Evolutionary conservation across 352 stramenopile genomes (phyloP), one percentile per base, ranked within the genome.

Genomic region (Globisporangium spiculum): DNA sequence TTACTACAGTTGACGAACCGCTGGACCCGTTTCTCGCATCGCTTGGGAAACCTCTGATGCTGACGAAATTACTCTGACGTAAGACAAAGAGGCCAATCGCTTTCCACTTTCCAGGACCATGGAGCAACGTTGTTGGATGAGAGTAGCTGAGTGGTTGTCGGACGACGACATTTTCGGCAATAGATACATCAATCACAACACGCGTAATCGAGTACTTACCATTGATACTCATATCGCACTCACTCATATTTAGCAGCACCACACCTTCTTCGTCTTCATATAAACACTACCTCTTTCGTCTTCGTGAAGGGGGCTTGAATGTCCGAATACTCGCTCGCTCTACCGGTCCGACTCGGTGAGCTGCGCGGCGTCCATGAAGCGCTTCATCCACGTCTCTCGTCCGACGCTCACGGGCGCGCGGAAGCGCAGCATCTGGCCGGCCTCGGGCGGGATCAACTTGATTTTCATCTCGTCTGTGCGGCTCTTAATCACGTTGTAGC

Each of bases 381-480:
- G 83, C 71, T 93, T 90, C 66, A 93, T 86, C 85, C 85, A 93
- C 44, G 76, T 81, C 66, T 93, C 85, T 41, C 85, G 80, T 3
- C 85, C 85, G 9, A 93, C 85, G 41, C 83, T 93, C 30, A 84
- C 83, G 24, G 85, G 85, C 34, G 85, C 81, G 8, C 85, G 80
- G 64, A 91, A 93, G 55, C 85, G 85, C 67, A 90, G 77, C 81
- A 90, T 90, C 53, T 75, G 78, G 0, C 83, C 81, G 3, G 85
- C 78, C 63, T 90, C 83, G 10, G 85, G 83, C 14, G 85, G 81
- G 24, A 93, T 72, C 58, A 93, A 59, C 70, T 93, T 93, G 69
- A 93, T 89, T 66, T 93, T 93, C 66, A 89, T 83, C 50, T 93
- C 83, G 66, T 93, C 85, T 12, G 85, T 91, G 53, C 83, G 85